phyloP scores from a whole-genome alignment of 192 early-diverging fungal genomes.

The Linnemannia schmuckeri region DNA sequence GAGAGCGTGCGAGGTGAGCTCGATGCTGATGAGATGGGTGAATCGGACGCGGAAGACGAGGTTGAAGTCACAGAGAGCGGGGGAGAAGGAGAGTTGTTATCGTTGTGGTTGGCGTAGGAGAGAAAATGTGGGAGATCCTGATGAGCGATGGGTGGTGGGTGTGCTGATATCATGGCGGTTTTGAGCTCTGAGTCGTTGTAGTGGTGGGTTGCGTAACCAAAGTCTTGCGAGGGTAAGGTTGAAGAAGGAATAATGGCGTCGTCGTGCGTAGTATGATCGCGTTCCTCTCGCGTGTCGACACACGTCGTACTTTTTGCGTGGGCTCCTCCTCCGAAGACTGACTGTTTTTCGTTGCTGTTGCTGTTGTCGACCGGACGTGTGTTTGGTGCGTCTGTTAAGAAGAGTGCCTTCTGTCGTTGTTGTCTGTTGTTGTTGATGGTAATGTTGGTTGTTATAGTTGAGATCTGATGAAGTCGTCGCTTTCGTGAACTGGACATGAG shows the following conservation, averaged over 20 bases:
- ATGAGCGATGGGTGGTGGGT: neutral
- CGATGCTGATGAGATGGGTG: neutral
- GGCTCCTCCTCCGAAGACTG: neutral
- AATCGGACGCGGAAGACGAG: neutral
- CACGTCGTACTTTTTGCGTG: neutral
- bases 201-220: neutral
- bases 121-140: neutral
- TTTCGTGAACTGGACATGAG: neutral
- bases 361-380: neutral
- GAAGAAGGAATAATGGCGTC: conserved; percentile 1
- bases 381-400: neutral
- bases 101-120: neutral
- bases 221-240: neutral
- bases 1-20: neutral
- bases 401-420: neutral
- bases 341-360: neutral
- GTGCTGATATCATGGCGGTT: neutral
- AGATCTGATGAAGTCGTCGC: neutral
- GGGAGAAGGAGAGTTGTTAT: neutral
- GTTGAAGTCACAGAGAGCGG: neutral
- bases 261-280: neutral
- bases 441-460: neutral
- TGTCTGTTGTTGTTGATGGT: neutral
- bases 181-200: neutral
- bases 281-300: neutral